These are phyloP conservation scores for Exutisphaerella laricina DNA, from an alignment of 2,329 filamentous ascomycete species.

Conservation along the genomic window DNA sequence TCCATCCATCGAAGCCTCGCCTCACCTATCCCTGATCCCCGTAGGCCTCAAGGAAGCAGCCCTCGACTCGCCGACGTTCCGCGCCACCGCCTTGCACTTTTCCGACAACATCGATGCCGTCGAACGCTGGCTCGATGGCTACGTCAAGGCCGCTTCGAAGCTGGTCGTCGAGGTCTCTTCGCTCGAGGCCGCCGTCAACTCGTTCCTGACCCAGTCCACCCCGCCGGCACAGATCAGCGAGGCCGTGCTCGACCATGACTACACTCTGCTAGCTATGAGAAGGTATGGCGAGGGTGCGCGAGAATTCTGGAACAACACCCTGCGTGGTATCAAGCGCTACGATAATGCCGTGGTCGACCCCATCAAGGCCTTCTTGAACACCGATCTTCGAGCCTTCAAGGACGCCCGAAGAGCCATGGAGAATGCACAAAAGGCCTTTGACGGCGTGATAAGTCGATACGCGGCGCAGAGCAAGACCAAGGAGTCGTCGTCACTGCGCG, in stretches of 20 bases:
- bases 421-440: constrained; percentile 74
- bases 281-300: constrained; percentile 77
- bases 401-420: constrained; percentile 74
- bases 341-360: constrained; percentile 75
- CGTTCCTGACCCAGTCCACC: constrained; percentile 69
- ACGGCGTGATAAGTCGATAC: constrained; percentile 75
- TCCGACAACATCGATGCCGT: constrained; percentile 85
- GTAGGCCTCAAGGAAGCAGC: constrained; percentile 81
- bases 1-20: too few relatives aligned
- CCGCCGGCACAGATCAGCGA: constrained; percentile 71
- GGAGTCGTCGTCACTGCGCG: constrained; percentile 81
- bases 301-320: constrained; percentile 77
- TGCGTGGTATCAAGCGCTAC: constrained; percentile 69
- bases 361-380: constrained; percentile 68
- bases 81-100: constrained; percentile 79
- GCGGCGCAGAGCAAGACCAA: constrained; percentile 84
- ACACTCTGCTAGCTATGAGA: constrained; percentile 80
- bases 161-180: constrained; percentile 61
- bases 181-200: constrained; percentile 73
- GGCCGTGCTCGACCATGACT: constrained; percentile 87
- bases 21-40: constrained; percentile 19
- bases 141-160: constrained; percentile 57
- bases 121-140: constrained; percentile 83
- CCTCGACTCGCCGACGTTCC: constrained; percentile 93
- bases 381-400: constrained; percentile 80